phyloP scores from a whole-genome alignment of 805 yeast genomes.

The Saccharomycopsis vini region DNA sequence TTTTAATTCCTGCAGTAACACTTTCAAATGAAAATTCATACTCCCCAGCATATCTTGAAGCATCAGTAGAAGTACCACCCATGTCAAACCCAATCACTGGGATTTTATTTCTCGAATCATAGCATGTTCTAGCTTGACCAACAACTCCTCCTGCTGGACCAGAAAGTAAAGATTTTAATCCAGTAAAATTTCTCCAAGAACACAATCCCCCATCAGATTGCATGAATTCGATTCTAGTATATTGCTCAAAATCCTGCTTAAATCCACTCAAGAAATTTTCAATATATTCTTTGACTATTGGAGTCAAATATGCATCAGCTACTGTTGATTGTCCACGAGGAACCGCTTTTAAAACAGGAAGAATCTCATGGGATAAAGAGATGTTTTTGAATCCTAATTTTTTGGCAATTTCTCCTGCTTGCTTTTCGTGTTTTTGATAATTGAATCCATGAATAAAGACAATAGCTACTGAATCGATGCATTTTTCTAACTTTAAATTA shows the following conservation, averaged over 20 bases:
- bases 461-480: constrained; percentile 62
- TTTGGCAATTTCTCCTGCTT: constrained; percentile 50
- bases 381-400: constrained; percentile 61
- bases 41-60: constrained; percentile 63
- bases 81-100: constrained; percentile 79
- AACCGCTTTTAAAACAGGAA: constrained; percentile 73
- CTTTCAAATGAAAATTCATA: constrained; percentile 80
- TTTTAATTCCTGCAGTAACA: constrained; percentile 72
- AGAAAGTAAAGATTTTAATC: constrained; percentile 78
- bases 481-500: constrained; percentile 38
- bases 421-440: constrained; percentile 56
- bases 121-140: constrained; percentile 82
- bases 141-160: constrained; percentile 99
- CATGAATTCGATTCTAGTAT: constrained; percentile 64
- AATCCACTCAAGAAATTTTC: constrained; percentile 55
- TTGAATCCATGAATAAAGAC: constrained; percentile 68
- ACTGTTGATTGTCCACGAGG: constrained; percentile 70
- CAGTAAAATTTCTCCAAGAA: constrained; percentile 75
- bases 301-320: constrained; percentile 82
- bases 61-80: constrained; percentile 91
- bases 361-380: constrained; percentile 56
- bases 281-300: constrained; percentile 61
- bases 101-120: constrained; percentile 38
- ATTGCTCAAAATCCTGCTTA: constrained; percentile 35
- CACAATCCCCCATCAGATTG: constrained; percentile 95